Percentiles rank a stretch among this genome's conserved stretches.
Evolutionary conservation across 2,329 filamentous ascomycete genomes (phyloP).

Genomic region (Hyphodiscus sp.): DNA sequence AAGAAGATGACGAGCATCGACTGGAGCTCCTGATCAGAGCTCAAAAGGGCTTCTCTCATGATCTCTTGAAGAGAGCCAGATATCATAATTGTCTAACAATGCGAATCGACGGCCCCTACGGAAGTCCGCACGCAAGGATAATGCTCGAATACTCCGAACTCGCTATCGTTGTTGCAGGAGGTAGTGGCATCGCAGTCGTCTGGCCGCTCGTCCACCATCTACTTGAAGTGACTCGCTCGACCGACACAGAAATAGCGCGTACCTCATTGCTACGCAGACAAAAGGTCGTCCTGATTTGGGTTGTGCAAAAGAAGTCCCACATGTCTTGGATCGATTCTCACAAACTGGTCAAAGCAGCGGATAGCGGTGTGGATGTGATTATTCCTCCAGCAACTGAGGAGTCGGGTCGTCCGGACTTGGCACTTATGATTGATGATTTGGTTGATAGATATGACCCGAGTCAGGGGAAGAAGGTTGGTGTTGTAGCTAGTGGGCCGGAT

Average conservation of each 20-base stretch:
- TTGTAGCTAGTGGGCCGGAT: slow-evolving; percentile 58
- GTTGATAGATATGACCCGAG: slow-evolving; percentile 27
- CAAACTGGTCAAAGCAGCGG: slow-evolving; percentile 42
- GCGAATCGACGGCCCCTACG: slow-evolving; percentile 59
- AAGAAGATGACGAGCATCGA: slow-evolving; percentile 38
- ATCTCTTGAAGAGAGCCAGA: slow-evolving; percentile 46
- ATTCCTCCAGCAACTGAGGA: slow-evolving; percentile 48
- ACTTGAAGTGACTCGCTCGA: slow-evolving; percentile 16
- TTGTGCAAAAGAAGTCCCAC: slow-evolving; percentile 48
- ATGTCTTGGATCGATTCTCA: slow-evolving; percentile 46
- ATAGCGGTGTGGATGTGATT: slow-evolving; percentile 44
- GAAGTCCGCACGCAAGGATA: slow-evolving; percentile 47
- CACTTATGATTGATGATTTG: slow-evolving; percentile 35
- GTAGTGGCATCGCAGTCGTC: slow-evolving; percentile 58
- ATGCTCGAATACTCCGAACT: slow-evolving; percentile 43
- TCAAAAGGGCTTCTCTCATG: slow-evolving; percentile 52
- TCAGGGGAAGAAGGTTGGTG: slow-evolving; percentile 34
- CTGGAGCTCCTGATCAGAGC: slow-evolving; percentile 54
- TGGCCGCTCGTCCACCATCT: slow-evolving; percentile 55
- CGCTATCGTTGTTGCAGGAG: slow-evolving; percentile 53
- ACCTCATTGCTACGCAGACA: slow-evolving; percentile 21
- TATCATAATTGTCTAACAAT: slow-evolving; percentile 38
- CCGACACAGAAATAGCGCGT: slow-evolving; percentile 18
- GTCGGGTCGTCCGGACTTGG: slow-evolving; percentile 47
- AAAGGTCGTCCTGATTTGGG: slow-evolving; percentile 50